A percentile compares a stretch with the other conserved stretches of the same genome.
phyloP scores from a whole-genome alignment of 2,329 filamentous ascomycete species.

The Fusarium brachygibbosum region DNA sequence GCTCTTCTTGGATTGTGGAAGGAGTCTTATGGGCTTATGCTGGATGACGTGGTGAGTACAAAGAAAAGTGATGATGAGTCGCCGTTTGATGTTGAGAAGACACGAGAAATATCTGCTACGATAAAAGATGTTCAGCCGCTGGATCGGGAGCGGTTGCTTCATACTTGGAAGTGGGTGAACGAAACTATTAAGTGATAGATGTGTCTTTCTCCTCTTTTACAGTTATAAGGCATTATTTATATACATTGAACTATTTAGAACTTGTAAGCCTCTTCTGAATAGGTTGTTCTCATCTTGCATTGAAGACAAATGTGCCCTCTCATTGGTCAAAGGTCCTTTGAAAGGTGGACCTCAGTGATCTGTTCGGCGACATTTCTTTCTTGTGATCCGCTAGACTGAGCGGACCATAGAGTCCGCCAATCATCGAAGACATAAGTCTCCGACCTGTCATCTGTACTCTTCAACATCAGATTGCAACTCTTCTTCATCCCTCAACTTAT shows the following conservation, averaged over 20 bases:
- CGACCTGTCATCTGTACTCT: neutral
- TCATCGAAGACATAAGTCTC: neutral
- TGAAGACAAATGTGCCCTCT: neutral
- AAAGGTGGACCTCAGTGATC: neutral
- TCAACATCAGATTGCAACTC: neutral
- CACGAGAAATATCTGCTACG: conserved; percentile 15
- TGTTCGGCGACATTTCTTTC: neutral
- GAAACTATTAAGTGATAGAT: conserved; percentile 1
- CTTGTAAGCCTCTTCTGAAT: too few relatives aligned
- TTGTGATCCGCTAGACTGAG: neutral
- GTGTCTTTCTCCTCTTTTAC: fast-evolving
- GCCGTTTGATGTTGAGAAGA: conserved; percentile 26
- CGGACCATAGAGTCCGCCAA: neutral
- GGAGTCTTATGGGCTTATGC: conserved; percentile 1
- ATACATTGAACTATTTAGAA: neutral
- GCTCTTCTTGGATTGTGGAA: conserved; percentile 46
- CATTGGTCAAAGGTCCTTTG: neutral
- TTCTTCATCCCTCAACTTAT: neutral
- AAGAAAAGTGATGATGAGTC: fast-evolving
- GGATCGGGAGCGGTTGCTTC: conserved; percentile 24
- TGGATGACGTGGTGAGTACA: fast-evolving
- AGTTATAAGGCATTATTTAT: neutral
- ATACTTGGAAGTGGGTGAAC: conserved; percentile 45
- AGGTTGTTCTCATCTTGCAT: too few relatives aligned
- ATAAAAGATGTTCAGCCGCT: conserved; percentile 33